Evolutionary conservation across 31 red algal species (phyloP), one percentile per base, ranked within the genome.

Genomic region (Odonthalia washingtoniensis): DNA sequence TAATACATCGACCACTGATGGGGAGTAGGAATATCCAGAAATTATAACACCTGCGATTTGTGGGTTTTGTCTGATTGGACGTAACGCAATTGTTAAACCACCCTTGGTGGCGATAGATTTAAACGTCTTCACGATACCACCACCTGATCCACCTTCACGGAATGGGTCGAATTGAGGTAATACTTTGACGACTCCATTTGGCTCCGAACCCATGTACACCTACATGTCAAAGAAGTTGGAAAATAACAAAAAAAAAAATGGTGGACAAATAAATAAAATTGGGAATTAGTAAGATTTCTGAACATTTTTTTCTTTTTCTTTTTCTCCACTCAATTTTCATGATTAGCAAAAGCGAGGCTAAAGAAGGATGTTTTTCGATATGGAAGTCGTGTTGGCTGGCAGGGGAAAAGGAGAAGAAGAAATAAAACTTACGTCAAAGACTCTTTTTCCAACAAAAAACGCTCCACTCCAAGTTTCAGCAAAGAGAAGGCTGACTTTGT

Each of bases 381-480:
- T n/a, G n/a, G n/a, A n/a, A n/a, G n/a, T n/a, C n/a, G n/a, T n/a
- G n/a, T n/a, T n/a, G n/a, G n/a, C n/a, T n/a, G n/a, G n/a, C n/a
- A n/a, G n/a, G n/a, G n/a, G 35, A 24, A 14, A 73, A 40, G 33
- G 37, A 74, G 66, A 44, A 30, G 28, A 70, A 26, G 30, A 41
- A 4, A 37, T 63, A 17, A 14, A 64, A 70, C 89, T 69, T 92
- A 92, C 93, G 77, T 95, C 93, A 87, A 95, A 95, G 1, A 95
- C 86, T 46, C 93, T 66, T 34, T 86, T 82, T 77, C 93, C 93
- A 18, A 69, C 30, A 33, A 36, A 57, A 53, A 72, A 95, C 4
- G 93, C 93, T 17, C 93, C 93, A 12, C 90, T 85, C 93, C 93
- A 95, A 5, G 93, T 95, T 70, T 95, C 93, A 35, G 93, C 87